Base-by-base conservation (phyloP, 1,284 basidiomycete genomes). In the Pascua sp. region DNA sequence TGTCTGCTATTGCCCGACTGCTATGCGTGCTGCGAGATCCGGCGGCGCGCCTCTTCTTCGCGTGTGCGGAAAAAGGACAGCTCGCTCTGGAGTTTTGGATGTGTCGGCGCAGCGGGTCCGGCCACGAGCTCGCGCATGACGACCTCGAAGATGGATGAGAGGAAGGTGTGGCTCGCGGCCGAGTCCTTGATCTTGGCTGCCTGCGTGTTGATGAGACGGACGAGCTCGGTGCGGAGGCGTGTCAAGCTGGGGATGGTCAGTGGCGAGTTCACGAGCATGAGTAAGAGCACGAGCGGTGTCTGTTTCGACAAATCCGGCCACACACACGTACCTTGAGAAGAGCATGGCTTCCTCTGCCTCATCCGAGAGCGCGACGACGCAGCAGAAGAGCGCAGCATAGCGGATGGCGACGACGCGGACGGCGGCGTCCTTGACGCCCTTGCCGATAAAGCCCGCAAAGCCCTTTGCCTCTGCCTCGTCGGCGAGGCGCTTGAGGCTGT, bases 301-400 rank as follows among this genome's bases (percentile, higher is more conserved):
- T n/a, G n/a, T n/a, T n/a, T n/a, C n/a, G n/a, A n/a, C n/a, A n/a
- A n/a, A 32, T 32, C 24, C 7, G 24, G 7, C 15, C 8, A 41
- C 40, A 44, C 18, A 32, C 13, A 59, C 70, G 53, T 70, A 92
- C 92, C 92, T 91, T 12, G 88, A 86, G 69, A 94, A 95, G 47
- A 94, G 88, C 91, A 95, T 94, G 8, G 89, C 90, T 72, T 96
- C 92, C 64, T 93, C 90, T 44, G 86, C 86, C 64, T 90, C 87
- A 49, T 84, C 84, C 8, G 90, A 91, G 63, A 95, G 77, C 24
- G 84, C 83, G 17, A 91, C 84, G 61, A 91, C 85, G 2, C 87
- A 86, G 57, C 85, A 86, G 79, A 96, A 95, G 62, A 93, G 72
- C 24, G 80, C 80, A 11, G 86, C 82, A 71, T 96, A 97, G 56